Evolutionary conservation across 176 grass and related monocot genomes (phyloP).

Genomic region (Themeda triandra): DNA sequence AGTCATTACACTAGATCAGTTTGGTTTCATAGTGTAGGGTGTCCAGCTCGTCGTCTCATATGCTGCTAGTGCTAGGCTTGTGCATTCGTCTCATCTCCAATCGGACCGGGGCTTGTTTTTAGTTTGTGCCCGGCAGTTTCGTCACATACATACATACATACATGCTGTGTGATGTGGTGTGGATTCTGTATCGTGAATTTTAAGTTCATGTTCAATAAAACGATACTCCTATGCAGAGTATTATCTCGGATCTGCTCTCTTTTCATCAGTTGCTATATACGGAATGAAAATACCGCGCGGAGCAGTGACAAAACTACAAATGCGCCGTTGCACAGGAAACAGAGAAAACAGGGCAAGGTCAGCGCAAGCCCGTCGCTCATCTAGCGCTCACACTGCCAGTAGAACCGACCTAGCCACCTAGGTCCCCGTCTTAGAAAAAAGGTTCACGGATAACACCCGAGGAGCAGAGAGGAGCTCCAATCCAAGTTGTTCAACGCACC

Average conservation of each 20-base stretch:
- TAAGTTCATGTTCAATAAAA: background rate
- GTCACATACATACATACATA: background rate
- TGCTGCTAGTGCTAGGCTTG: background rate
- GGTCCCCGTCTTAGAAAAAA: too few relatives aligned
- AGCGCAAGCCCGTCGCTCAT: too few relatives aligned
- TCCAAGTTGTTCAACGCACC: background rate
- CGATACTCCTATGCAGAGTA: background rate
- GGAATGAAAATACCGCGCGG: too few relatives aligned
- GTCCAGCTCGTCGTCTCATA: background rate
- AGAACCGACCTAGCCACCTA: background rate
- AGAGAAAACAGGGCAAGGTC: too few relatives aligned
- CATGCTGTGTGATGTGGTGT: background rate
- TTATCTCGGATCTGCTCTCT: background rate
- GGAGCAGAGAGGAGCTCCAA: too few relatives aligned
- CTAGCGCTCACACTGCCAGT: too few relatives aligned
- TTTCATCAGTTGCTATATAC: background rate
- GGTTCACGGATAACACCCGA: background rate
- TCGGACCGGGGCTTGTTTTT: background rate
- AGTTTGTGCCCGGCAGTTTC: background rate
- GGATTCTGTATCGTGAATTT: background rate
- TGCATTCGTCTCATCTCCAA: background rate
- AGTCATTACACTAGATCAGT: background rate
- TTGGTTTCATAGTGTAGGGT: background rate
- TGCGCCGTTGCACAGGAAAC: too few relatives aligned
- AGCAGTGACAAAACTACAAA: too few relatives aligned